Evolutionary conservation across 495 filamentous ascomycete genomes (phyloP), one percentile per base, ranked within the genome.

Genomic region (Aspergillus panamensis): DNA sequence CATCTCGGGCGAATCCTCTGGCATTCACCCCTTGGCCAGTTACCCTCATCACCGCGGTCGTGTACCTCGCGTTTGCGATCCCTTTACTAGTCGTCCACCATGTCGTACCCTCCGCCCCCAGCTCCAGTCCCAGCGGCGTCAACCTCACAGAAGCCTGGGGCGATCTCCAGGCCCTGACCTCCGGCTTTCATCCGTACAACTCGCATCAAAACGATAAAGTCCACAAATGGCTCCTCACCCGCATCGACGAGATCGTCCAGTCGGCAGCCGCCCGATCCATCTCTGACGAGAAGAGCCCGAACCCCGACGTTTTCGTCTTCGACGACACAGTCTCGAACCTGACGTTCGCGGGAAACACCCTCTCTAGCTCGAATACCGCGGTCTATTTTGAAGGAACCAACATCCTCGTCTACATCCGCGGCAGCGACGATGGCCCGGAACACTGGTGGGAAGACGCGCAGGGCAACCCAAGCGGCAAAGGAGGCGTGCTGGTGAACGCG

Each of bases 371-470:
- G 29, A 60, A 56, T 8, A 61, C 70, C 31, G 81, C 78, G 17
- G 66, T 79, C 37, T 97, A 97, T 64, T 96, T 93, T 62, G 92
- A 97, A 73, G 90, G 91, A 17, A 94, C 84, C 35, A 98, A 98
- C 65, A 87, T 97, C 63, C 83, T 96, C 51, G 86, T 97, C 13
- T 96, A 96, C 65, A 87, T 98, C 60, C 84, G 87, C 30, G 94
- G 94, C 10, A 84, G 79, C 48, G 83, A 89, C 55, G 91, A 95
- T 63, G 79, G 83, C 51, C 69, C 77, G 2, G 80, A 80, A 6
- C 76, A 78, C 12, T 92, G 84, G 86, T 92, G 84, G 89, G 66
- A 69, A 33, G 69, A 71, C 17, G 66, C 71, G 7, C 70, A 71
- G 7, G 69, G 74, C 54, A 68, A 66, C 44, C 78, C 82, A 35